Base-by-base conservation (phyloP, 306 rosid genomes). In the Benincasa hispida region DNA sequence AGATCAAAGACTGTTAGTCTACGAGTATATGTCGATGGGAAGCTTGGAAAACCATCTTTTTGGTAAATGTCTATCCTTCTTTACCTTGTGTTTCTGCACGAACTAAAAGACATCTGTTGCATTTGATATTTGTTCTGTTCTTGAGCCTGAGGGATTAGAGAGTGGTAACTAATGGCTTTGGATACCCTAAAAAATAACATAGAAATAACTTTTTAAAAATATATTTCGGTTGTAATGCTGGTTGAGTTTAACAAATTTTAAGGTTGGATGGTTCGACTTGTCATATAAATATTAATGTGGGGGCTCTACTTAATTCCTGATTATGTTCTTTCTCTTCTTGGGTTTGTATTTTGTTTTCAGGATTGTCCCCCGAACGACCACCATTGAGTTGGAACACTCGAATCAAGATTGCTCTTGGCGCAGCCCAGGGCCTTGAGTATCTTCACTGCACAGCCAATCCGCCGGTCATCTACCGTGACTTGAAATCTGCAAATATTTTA, bases 391-490 rank as follows among this genome's bases (percentile, higher is more conserved):
- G 93, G 93, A 67, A 68, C 65, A n/a, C 68, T 42, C 88, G 93
- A 73, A 89, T 89, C 81, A 89, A 87, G 82, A 82, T 89, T 77
- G 93, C 93, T 77, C 83, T 81, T 66, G 91, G 93, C 54, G 88
- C 93, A 66, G 93, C 93, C 15, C 87, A 81, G 41, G 93, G 93
- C 69, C 89, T 89, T 1, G 93, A 89, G 80, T 87, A 89, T 86
- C 91, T 89, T 68, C 93, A 89, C 61, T 85, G 89, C 79, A 87
- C 84, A 86, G 95, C 98, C 17, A 91, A 87, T 74, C 97, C 97
- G 6, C 97, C 98, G 50, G 96, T 94, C 53, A 94, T 94, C 74
- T 91, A 94, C 72, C 89, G 97, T 8, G 98, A 94, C 89, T 81
- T 94, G 86, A 94, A 94, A 80, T 91, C 98, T 58, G 91, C 96